These are phyloP conservation scores for Fusarium albidum DNA, from an alignment of 2,329 filamentous ascomycete genomes.

Conservation along the genomic window DNA sequence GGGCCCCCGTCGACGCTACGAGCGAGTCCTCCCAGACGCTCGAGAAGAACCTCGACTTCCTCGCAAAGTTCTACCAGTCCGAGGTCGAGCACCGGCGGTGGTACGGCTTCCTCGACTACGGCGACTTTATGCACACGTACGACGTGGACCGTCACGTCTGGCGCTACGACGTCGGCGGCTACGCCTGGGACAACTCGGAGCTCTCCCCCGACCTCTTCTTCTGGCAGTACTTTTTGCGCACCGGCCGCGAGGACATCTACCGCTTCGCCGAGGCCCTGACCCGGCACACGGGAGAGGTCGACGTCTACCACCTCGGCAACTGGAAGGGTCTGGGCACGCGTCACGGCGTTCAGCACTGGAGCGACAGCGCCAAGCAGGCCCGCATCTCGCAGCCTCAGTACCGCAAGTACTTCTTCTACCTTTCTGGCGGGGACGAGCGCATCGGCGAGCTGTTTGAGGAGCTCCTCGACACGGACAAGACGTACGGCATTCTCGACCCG, in stretches of 20 bases:
- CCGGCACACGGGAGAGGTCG: slow-evolving; percentile 67
- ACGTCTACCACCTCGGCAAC: slow-evolving; percentile 66
- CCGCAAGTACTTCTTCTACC: slow-evolving; percentile 63
- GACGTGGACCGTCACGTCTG: slow-evolving; percentile 66
- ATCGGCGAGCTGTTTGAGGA: slow-evolving; percentile 63
- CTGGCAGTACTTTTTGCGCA: slow-evolving; percentile 69
- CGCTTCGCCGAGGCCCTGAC: slow-evolving; percentile 66
- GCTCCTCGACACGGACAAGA: slow-evolving; percentile 59
- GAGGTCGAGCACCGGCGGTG: slow-evolving; percentile 66
- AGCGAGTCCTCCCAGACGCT: slow-evolving; percentile 46
- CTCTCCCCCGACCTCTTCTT: slow-evolving; percentile 69
- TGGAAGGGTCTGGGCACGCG: slow-evolving; percentile 68
- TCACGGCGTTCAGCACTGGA: slow-evolving; percentile 69
- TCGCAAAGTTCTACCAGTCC: slow-evolving; percentile 62
- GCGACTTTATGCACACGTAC: slow-evolving; percentile 71
- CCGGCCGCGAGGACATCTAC: slow-evolving; percentile 64
- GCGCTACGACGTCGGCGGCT: slow-evolving; percentile 71
- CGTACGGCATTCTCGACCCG: slow-evolving; percentile 62
- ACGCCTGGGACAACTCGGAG: slow-evolving; percentile 72
- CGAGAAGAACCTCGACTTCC: slow-evolving; percentile 62
- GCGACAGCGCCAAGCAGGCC: slow-evolving; percentile 68
- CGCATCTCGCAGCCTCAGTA: slow-evolving; percentile 66
- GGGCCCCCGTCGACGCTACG: slow-evolving; percentile 51
- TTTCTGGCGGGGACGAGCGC: slow-evolving; percentile 66
- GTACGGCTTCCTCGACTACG: slow-evolving; percentile 71